Evolutionary conservation across 768 basidiomycete genomes (phyloP), one percentile per base, ranked within the genome.

Genomic region (Pleurotus tuoliensis): DNA sequence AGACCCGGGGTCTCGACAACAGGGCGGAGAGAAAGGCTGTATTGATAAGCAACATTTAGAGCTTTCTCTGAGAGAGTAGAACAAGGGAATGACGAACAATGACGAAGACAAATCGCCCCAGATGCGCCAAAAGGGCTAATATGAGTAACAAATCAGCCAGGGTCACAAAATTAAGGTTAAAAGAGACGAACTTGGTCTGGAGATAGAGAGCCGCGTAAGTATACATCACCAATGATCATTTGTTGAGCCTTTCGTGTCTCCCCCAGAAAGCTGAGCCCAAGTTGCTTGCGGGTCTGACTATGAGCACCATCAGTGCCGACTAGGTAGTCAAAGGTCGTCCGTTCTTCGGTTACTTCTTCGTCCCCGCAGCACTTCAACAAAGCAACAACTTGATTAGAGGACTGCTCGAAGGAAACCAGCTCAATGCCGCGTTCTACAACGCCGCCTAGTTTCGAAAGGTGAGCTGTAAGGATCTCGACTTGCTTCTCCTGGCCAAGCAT

Each of bases 271-370:
- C 66, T 61, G 6, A 81, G 59, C 0, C 74, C 78, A 2, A 78
- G 67, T 41, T 65, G 61, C 55, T 74, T 76, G 20, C 80, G 66
- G 3, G 70, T 69, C 4, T 68, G 41, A 12, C 76, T 76, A 30
- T 27, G 64, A 0, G 73, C 78, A n/a, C 76, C 76, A 58, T 79
- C 80, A 0, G 71, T 65, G 1, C 77, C 77, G 13, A 79, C 62
- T 0, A 81, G 59, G 59, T 66, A 78, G 2, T 66, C 62, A 47
- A 62, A 63, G 7, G 56, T 61, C 4, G 68, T 57, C 2, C 48
- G 63, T 56, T 78, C 73, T 16, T 55, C 44, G 0, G 47, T 39
- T 20, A 68, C 66, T 22, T 63, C 25, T 0, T 62, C 70, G 2
- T 67, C 60, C 11, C 34, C 46, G 5, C 40, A 50, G 34, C 64